phyloP scores from a whole-genome alignment of 2,329 filamentous ascomycete genomes.

The Diaporthe longicolla region DNA sequence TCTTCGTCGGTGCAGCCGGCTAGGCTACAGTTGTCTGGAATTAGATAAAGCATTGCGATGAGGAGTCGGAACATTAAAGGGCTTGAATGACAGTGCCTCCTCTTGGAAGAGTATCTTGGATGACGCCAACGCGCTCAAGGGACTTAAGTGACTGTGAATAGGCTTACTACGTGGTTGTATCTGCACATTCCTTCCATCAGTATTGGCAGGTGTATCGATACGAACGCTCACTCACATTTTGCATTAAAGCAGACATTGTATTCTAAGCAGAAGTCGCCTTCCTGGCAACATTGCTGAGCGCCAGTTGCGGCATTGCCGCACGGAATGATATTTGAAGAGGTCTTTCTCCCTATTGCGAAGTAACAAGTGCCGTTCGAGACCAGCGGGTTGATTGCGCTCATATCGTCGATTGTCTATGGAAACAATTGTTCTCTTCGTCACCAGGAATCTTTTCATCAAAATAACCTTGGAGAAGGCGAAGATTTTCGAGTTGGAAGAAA shows the following conservation, averaged over 20 bases:
- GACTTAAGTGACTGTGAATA: background rate
- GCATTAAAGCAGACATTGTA: constrained; percentile 29
- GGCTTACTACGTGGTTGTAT: constrained; percentile 21
- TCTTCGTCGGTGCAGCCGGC: constrained; percentile 32
- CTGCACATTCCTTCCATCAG: background rate
- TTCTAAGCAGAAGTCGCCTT: constrained; percentile 30
- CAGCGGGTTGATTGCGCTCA: constrained; percentile 13
- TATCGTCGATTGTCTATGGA: background rate
- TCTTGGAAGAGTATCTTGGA: too few species aligned
- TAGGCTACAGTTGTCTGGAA: background rate
- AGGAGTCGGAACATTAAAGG: too few species aligned
- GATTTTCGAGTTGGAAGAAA: background rate
- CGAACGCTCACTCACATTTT: background rate
- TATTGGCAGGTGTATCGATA: too few species aligned
- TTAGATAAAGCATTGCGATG: background rate
- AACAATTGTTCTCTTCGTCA: background rate
- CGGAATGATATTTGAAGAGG: constrained; percentile 19
- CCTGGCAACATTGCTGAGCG: constrained; percentile 30
- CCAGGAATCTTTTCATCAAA: background rate
- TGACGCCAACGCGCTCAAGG: background rate
- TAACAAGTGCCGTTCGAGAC: constrained; percentile 33
- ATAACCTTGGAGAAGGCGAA: background rate
- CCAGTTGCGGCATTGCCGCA: constrained; percentile 18
- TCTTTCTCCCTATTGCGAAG: background rate
- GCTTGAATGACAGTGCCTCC: too few species aligned